These are phyloP conservation scores for Melaleuca quinquenervia DNA, from an alignment of 345 rosid species.

Conservation along the genomic window DNA sequence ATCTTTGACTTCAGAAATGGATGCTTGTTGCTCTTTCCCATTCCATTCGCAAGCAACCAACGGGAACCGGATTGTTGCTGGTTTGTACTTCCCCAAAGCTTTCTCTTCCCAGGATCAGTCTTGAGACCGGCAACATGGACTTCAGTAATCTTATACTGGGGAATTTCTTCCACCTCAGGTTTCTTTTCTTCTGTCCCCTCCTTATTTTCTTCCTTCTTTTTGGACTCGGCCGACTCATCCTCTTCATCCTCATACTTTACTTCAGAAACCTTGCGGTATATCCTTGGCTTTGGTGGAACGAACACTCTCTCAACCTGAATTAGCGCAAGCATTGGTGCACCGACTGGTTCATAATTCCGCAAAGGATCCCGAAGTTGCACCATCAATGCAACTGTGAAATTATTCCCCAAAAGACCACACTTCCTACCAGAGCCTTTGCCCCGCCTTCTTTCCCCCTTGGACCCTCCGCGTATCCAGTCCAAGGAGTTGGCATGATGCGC, in stretches of 20 bases:
- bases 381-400: conserved; percentile 85
- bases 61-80: conserved; percentile 93
- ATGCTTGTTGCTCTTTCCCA: conserved; percentile 79
- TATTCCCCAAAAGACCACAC: conserved; percentile 83
- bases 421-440: conserved; percentile 52
- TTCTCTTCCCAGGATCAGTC: conserved; percentile 53
- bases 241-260: conserved; percentile 34
- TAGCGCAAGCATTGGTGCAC: conserved; percentile 92
- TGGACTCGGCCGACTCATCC: conserved; percentile 19
- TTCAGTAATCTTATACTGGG: conserved; percentile 63
- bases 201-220: conserved; percentile 8
- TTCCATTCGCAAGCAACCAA: conserved; percentile 87
- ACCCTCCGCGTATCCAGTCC: conserved; percentile 50
- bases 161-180: conserved; percentile 39
- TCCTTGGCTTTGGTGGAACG: conserved; percentile 75
- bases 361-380: conserved; percentile 83
- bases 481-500: conserved; percentile 86
- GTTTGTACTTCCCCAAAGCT: conserved; percentile 52
- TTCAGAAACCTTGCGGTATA: conserved; percentile 58
- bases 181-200: conserved; percentile 32
- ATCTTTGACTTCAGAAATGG: conserved; percentile 44
- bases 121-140: conserved; percentile 79
- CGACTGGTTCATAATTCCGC: conserved; percentile 81
- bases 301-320: conserved; percentile 93
- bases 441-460: conserved; percentile 58